Evolutionary conservation across 1,284 basidiomycete species (phyloP).

Genomic region (Cystobasidium slooffiae): DNA sequence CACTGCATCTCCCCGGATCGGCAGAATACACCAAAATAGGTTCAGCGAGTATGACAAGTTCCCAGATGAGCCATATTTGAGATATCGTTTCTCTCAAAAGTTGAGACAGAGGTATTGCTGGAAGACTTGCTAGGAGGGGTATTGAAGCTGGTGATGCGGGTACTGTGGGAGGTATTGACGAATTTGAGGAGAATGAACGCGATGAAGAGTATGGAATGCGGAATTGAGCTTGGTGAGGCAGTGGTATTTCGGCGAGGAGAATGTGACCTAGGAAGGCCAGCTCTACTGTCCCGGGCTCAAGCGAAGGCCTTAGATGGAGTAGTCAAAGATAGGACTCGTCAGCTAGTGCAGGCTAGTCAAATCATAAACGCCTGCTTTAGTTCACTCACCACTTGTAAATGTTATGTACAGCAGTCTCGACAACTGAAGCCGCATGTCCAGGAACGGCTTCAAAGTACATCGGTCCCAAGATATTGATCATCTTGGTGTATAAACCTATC

Average conservation of each 20-base stretch:
- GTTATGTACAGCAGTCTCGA: slow-evolving; percentile 83
- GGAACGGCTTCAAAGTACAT: slow-evolving; percentile 36
- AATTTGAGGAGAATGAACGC: not conserved
- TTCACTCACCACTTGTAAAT: slow-evolving; percentile 76
- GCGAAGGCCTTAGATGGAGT: slow-evolving; percentile 44
- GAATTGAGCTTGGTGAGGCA: slow-evolving; percentile 38
- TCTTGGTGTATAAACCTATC: slow-evolving; percentile 71
- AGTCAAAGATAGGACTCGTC: not conserved
- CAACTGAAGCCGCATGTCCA: slow-evolving; percentile 59
- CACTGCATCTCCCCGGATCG: slow-evolving; percentile 73
- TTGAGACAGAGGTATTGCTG: slow-evolving; percentile 70
- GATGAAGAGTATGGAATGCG: slow-evolving; percentile 32
- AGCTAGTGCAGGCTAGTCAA: not conserved
- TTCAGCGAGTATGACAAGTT: slow-evolving; percentile 83
- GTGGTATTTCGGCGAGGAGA: slow-evolving; percentile 27
- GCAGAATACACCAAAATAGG: slow-evolving; percentile 83
- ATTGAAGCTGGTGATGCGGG: slow-evolving; percentile 21
- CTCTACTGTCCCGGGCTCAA: slow-evolving; percentile 35
- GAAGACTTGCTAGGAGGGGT: slow-evolving; percentile 72
- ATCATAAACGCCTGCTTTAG: not conserved
- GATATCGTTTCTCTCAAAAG: slow-evolving; percentile 64
- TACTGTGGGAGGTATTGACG: not conserved
- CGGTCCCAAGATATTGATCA: slow-evolving; percentile 70
- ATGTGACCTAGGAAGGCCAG: slow-evolving; percentile 40
- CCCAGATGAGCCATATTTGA: slow-evolving; percentile 81